Base-by-base conservation (phyloP, 202 grass and related monocot genomes). In the Panicum hallii region DNA sequence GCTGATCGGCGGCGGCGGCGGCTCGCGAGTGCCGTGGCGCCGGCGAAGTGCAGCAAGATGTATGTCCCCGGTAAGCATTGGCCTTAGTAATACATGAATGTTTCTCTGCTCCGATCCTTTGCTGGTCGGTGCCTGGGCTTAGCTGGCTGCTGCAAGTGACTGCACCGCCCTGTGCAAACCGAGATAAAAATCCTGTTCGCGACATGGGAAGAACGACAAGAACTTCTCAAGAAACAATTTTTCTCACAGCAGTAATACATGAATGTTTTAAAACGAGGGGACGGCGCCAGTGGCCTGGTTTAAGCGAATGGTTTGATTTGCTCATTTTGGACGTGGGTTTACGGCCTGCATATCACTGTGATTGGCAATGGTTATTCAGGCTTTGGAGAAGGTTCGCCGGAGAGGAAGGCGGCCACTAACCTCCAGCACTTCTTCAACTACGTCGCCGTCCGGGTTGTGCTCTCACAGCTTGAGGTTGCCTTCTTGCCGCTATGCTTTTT, bases 381-480 rank as follows among this genome's bases (percentile, higher is more conserved):
- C 7, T 95, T 95, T 44, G 91, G 85, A 34, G 95, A 95, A 70
- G 95, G 89, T 36, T 98, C 95, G 0, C 95, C 93, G 0, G 93
- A 98, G 81, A 85, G 74, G 36, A 95, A 98, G 79, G 91, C 91
- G 5, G 93, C 95, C 0, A 90, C 30, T 5, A 92, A 79, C 32
- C 93, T 98, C 23, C 91, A 92, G 45, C 55, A 98, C 79, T 98
- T 95, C 89, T 98, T 98, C 75, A 98, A 92, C 67, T 95, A 93
- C 67, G 17, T 93, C 30, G 95, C 93, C 17, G 93, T 95, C 52
- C 94, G 71, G 78, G 72, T 95, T 83, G 91, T 98, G 48, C 89
- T 95, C 23, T 77, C 95, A 2, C 95, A 98, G 50, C 91, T 98
- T 60, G 81, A 98, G 95, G 95, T 98, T 83, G 22, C 49, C 1